phyloP scores from a whole-genome alignment of 2,329 filamentous ascomycete species.

The Microthyrium microscopicum region DNA sequence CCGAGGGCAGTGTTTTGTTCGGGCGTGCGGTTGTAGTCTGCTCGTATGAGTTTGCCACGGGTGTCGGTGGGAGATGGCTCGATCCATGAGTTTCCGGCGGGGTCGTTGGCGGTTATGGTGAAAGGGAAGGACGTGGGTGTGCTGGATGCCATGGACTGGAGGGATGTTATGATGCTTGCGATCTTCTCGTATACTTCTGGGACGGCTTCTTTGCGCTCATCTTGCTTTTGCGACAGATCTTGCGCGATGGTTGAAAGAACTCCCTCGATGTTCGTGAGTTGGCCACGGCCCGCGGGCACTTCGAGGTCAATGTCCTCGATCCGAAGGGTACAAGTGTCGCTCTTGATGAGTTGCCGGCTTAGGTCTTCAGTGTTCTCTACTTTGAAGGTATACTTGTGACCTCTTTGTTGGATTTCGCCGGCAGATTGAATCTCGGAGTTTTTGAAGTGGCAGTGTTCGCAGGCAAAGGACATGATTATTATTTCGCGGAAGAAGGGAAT shows the following conservation, averaged over 20 bases:
- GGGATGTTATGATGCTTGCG: slow-evolving; percentile 54
- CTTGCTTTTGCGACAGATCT: slow-evolving; percentile 68
- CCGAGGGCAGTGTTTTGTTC: slow-evolving; percentile 81
- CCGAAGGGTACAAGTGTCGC: slow-evolving; percentile 69
- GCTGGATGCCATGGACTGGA: slow-evolving; percentile 62
- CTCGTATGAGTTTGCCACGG: slow-evolving; percentile 79
- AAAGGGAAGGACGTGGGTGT: slow-evolving; percentile 56
- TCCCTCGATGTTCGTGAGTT: slow-evolving; percentile 87
- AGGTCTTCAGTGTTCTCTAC: slow-evolving; percentile 60
- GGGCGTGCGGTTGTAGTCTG: slow-evolving; percentile 64
- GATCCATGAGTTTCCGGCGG: slow-evolving; percentile 92
- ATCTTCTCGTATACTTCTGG: slow-evolving; percentile 70
- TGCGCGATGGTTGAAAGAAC: slow-evolving; percentile 62
- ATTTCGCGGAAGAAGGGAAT: slow-evolving; percentile 98
- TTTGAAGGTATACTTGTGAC: slow-evolving; percentile 66
- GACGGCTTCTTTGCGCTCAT: slow-evolving; percentile 57
- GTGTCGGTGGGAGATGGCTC: slow-evolving; percentile 60
- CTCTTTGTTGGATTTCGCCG: slow-evolving; percentile 79
- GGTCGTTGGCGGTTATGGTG: slow-evolving; percentile 74
- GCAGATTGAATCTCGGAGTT: slow-evolving; percentile 93
- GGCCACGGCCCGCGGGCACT: slow-evolving; percentile 76
- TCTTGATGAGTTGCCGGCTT: slow-evolving; percentile 77
- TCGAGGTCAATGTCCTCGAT: slow-evolving; percentile 88
- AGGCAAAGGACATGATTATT: slow-evolving; percentile 92
- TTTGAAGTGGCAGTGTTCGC: slow-evolving; percentile 72